Base-by-base conservation (phyloP, 257 asterid genomes). In the Echium plantagineum region DNA sequence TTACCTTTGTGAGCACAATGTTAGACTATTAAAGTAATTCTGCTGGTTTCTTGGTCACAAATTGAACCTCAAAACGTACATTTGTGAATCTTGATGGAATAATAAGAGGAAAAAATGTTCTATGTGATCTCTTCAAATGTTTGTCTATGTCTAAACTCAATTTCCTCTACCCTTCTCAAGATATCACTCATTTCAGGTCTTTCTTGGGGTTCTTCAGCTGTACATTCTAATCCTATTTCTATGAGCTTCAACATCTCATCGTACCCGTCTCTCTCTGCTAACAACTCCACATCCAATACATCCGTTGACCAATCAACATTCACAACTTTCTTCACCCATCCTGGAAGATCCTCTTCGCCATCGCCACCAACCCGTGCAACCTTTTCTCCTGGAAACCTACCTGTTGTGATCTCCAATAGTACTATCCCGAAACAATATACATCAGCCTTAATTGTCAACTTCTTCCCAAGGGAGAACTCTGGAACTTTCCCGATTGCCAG, bases 301-400 rank as follows among this genome's bases (percentile, higher is more conserved):
- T 87, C 94, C 0, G 89, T 79, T 28, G 94, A 87, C 94, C 96
- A 87, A 57, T 82, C 91, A 9, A 57, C 62, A 30, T 67, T 65
- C 15, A 82, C 78, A 9, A 83, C 80, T 12, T 71, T 65, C 32
- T 80, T 71, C 7, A 84, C 90, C 94, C 94, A 87, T 15, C 75
- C 83, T 1, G 89, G 82, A 5, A 84, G 71, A 67, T 80, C 88
- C 38, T 59, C 68, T 53, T 57, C 74, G 10, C 13, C 52, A n/a
- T 32, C 22, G 16, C 38, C 59, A 12, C 55, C 55, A 58, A 46
- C 24, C 51, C 59, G 71, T 3, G 56, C 48, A 5, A 28, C 46
- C 15, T 57, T 30, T 2, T 66, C 46, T 9, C 66, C 54, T 0
- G 89, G 82, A 28, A 55, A 56, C 61, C 72, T 80, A 3, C 94